Evolutionary conservation across 352 stramenopile species (phyloP).

Genomic region (Ophiocytium majus): DNA sequence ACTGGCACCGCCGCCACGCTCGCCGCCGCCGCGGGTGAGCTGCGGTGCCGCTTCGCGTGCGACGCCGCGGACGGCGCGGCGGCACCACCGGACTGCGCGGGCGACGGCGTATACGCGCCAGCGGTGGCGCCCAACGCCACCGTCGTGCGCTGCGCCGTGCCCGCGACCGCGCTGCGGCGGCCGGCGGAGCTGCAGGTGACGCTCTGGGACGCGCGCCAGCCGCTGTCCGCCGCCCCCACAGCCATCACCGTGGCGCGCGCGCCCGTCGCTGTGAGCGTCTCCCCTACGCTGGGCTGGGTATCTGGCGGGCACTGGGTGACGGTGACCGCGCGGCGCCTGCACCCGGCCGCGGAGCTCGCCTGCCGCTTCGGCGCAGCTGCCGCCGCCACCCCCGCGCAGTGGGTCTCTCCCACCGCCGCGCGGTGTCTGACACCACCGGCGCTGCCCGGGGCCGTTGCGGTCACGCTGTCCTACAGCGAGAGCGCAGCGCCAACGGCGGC

Average conservation of each 20-base stretch:
- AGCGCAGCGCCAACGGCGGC: not conserved
- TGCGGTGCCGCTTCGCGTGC: not conserved
- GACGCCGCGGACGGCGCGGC: not conserved
- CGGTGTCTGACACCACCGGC: not conserved
- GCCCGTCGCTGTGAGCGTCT: not conserved
- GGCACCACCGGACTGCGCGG: not conserved
- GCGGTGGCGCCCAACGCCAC: not conserved
- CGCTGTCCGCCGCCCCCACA: not conserved
- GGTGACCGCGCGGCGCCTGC: not conserved
- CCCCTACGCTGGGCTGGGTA: not conserved
- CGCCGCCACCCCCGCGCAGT: not conserved
- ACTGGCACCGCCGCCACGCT: not conserved
- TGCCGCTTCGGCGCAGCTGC: not conserved
- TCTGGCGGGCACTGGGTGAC: not conserved
- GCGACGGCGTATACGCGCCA: too few species aligned
- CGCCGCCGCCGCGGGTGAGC: too few species aligned
- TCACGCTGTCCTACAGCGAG: not conserved
- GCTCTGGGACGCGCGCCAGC: not conserved
- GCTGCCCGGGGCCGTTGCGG: not conserved
- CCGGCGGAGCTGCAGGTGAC: not conserved
- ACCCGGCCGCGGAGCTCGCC: not conserved
- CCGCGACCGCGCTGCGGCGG: not conserved
- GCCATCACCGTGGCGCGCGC: not conserved
- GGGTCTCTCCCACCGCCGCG: not conserved
- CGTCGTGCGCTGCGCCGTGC: not conserved